Evolutionary conservation across 148 eudicot genomes (phyloP), one percentile per base, ranked within the genome.

Genomic region (Camellia sinensis): DNA sequence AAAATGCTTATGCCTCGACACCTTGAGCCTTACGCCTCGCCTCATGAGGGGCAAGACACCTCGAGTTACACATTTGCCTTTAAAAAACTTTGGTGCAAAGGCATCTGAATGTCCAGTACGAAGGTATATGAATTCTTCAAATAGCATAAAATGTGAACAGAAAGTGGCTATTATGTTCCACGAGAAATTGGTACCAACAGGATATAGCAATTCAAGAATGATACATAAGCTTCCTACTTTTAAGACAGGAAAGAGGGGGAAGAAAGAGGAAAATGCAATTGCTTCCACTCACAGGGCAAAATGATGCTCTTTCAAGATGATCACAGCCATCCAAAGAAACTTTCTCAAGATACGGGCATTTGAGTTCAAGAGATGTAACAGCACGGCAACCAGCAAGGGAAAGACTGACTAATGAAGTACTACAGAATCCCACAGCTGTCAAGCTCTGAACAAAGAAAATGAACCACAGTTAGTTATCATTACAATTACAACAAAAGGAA

Each of bases 291-390:
- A 96, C 99, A 22, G 95, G 97, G 72, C 81, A 81, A 87, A 96
- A 96, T 67, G 90, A 89, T 70, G 98, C 98, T 83, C 85, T 87
- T 89, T 96, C 95, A 76, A 96, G 98, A 90, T 92, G 99, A 88
- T 96, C 99, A 84, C 99, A 96, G 43, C 99, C 97, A 90, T 93
- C 97, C 81, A 96, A 80, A 71, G 92, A 89, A 70, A 96, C 93
- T 83, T 90, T 87, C 83, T 90, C 95, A 75, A 95, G 94, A 82
- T 76, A 84, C 53, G 94, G 97, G 86, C 97, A 95, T 74, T 22
- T 73, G 74, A 93, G 89, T 65, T 87, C 89, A 75, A 95, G 87
- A 78, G 88, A 84, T n/a, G 90, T 88, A 85, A 92, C 80, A 48
- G 87, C 92, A 37, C 94, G 93, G 79, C 97, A 95, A 81, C 97